phyloP scores from a whole-genome alignment of 1,139 yeast genomes.

The Yarrowia galli region DNA sequence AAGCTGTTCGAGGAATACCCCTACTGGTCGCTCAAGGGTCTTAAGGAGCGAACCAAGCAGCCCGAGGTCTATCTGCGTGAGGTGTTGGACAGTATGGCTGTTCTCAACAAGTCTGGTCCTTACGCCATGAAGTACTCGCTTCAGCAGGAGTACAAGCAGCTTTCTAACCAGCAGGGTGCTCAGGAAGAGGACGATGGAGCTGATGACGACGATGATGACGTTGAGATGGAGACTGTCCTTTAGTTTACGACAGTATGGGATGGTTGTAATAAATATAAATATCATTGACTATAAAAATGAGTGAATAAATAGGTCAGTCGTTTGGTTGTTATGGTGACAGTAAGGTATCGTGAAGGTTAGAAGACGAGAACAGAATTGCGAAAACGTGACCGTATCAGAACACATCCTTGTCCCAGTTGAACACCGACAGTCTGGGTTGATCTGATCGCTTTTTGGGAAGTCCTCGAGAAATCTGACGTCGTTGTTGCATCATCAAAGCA shows the following conservation, averaged over 20 bases:
- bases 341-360: background rate
- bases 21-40: constrained; percentile 94
- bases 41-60: constrained; percentile 92
- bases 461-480: constrained; percentile 28
- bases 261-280: background rate
- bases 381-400: too few relatives aligned
- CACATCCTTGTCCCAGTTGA: constrained; percentile 30
- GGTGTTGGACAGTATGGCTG: constrained; percentile 87
- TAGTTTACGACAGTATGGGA: background rate
- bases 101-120: constrained; percentile 91
- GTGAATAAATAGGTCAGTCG: constrained; percentile 21
- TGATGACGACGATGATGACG: constrained; percentile 42
- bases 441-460: constrained; percentile 16
- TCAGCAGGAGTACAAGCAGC: constrained; percentile 80
- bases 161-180: constrained; percentile 48
- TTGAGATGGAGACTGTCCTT: constrained; percentile 39
- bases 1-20: constrained; percentile 92
- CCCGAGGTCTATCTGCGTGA: constrained; percentile 95
- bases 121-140: constrained; percentile 90
- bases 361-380: too few relatives aligned
- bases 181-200: constrained; percentile 39
- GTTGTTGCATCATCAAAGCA: constrained; percentile 33
- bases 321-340: background rate
- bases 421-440: constrained; percentile 28
- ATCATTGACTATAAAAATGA: constrained; percentile 20